Conservation (phyloP, 805 yeast genomes). For the Candida insectalens region DNA sequence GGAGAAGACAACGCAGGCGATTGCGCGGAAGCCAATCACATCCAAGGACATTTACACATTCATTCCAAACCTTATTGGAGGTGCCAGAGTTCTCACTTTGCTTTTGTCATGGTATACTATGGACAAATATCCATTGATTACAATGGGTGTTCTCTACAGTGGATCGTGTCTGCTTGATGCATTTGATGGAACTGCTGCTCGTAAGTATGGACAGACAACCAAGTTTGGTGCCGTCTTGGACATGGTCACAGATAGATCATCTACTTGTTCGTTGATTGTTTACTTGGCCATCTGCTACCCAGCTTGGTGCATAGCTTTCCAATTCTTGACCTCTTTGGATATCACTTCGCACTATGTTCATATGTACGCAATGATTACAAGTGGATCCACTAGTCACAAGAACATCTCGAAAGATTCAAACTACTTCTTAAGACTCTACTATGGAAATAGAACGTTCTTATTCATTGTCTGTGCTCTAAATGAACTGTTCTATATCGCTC, state of each 20-base stretch:
- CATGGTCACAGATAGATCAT: conserved; percentile 98
- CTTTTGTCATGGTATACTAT: conserved; percentile 70
- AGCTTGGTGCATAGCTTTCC: conserved; percentile 58
- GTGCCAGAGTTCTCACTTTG: conserved; percentile 74
- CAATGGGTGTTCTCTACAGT: conserved; percentile 65
- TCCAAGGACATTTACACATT: conserved; percentile 50
- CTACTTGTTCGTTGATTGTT: conserved; percentile 89
- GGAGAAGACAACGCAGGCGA: no score
- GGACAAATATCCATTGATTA: conserved; percentile 74
- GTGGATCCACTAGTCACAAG: conserved; percentile 80
- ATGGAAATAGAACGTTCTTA: conserved; percentile 73
- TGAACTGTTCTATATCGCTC: conserved; percentile 85
- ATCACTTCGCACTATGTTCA: conserved; percentile 96
- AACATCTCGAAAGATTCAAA: conserved; percentile 62
- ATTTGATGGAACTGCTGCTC: conserved; percentile 91
- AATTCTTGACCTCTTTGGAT: conserved; percentile 72
- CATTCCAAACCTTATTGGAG: conserved; percentile 90
- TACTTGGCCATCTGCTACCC: conserved; percentile 79
- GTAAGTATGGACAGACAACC: conserved; percentile 81
- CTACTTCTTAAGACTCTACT: conserved; percentile 72
- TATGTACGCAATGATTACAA: conserved; percentile 86
- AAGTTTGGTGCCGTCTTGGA: conserved; percentile 93
- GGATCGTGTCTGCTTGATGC: conserved; percentile 92
- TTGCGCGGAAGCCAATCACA: conserved; percentile 4
- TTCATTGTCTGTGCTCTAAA: conserved; percentile 88